A percentile compares a stretch with the other conserved stretches of the same genome.
Evolutionary conservation across 352 stramenopile genomes (phyloP).

Genomic region (Phytophthora syringae): DNA sequence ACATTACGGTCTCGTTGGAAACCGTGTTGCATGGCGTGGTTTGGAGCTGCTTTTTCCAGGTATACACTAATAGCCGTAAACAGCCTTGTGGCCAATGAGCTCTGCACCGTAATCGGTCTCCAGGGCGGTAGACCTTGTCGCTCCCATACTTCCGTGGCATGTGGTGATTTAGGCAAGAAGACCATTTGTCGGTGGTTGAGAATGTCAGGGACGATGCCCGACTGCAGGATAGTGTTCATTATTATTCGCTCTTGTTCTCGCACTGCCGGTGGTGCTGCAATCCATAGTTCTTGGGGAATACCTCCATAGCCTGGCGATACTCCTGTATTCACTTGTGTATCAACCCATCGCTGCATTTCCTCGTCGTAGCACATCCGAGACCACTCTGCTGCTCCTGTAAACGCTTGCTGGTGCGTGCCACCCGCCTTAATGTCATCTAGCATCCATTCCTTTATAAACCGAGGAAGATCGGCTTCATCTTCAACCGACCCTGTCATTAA

Average conservation of each 20-base stretch:
- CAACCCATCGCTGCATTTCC: neutral
- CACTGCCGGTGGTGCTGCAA: neutral
- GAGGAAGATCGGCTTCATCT: neutral
- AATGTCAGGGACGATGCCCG: neutral
- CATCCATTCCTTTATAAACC: conserved; percentile 6
- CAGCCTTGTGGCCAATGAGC: neutral
- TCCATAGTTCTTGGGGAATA: neutral
- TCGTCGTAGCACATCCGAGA: neutral
- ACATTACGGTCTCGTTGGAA: conserved; percentile 9
- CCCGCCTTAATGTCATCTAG: conserved; percentile 8
- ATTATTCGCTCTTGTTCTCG: neutral
- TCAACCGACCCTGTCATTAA: neutral
- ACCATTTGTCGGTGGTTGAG: conserved; percentile 3
- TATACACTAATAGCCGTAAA: conserved; percentile 4
- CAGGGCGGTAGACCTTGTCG: neutral
- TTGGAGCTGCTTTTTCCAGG: neutral
- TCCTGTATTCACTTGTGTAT: neutral
- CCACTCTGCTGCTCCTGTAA: neutral
- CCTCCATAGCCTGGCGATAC: conserved; percentile 1
- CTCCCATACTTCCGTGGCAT: neutral
- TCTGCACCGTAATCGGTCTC: conserved; percentile 1
- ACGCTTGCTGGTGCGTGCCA: neutral
- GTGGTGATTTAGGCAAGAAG: neutral
- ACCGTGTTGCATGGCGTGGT: conserved; percentile 9
- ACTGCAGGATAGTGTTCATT: neutral